phyloP scores from a whole-genome alignment of 495 filamentous ascomycete species.

The Aspergillus heteromorphus region DNA sequence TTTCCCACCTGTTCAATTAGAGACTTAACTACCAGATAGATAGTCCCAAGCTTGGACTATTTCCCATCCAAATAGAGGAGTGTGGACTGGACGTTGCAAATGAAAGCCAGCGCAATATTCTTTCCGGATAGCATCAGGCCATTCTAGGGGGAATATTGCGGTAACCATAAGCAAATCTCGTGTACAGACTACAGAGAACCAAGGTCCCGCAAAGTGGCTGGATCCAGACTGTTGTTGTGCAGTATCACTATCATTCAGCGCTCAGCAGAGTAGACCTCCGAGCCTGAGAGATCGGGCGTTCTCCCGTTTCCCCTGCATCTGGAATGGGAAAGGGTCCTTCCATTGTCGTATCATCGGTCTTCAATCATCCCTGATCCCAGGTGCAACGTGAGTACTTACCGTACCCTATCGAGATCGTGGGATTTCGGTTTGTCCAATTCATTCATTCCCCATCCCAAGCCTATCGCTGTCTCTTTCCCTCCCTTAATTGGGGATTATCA shows the following conservation, averaged over 20 bases:
- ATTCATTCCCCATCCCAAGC: background rate
- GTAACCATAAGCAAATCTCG: no score
- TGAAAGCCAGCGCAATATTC: background rate
- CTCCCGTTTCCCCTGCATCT: background rate
- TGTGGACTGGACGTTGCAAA: background rate
- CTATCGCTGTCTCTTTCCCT: background rate
- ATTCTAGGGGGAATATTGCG: background rate
- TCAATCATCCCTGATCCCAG: background rate
- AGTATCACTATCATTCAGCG: no score
- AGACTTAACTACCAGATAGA: background rate
- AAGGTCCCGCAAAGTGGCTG: background rate
- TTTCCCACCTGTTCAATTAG: background rate
- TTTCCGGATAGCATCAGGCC: background rate
- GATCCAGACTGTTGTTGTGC: no score
- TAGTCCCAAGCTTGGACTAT: background rate
- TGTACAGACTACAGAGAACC: no score
- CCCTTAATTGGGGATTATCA: no score
- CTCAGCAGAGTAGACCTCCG: no score
- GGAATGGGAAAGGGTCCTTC: background rate
- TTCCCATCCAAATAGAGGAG: background rate
- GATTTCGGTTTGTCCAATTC: background rate
- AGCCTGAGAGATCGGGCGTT: background rate
- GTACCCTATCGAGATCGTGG: background rate
- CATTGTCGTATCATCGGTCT: background rate
- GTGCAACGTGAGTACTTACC: background rate